Percentiles rank a stretch among this genome's conserved stretches.
Evolutionary conservation across 345 rosid genomes (phyloP).

Genomic region (Ceriops decandra): DNA sequence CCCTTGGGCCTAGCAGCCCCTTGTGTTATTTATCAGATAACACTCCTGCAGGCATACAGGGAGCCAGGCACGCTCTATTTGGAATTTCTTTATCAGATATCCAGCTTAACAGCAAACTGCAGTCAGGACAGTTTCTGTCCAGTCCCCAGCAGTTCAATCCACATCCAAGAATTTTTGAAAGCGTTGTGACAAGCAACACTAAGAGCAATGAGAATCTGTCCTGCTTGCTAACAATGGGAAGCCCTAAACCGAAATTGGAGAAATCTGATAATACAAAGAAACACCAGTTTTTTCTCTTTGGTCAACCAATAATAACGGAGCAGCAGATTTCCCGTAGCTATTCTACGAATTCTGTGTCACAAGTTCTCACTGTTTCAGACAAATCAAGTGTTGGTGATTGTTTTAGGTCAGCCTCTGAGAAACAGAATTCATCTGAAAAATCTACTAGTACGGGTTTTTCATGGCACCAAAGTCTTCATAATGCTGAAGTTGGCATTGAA

Average conservation of each 20-base stretch:
- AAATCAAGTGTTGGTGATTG: constrained; percentile 31
- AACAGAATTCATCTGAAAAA: constrained; percentile 33
- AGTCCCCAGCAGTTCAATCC: constrained; percentile 46
- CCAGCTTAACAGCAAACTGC: constrained; percentile 54
- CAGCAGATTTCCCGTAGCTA: constrained; percentile 50
- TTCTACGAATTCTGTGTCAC: constrained; percentile 38
- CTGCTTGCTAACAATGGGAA: constrained; percentile 75
- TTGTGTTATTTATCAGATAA: constrained; percentile 61
- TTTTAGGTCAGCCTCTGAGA: constrained; percentile 29
- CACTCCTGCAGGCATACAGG: constrained; percentile 99
- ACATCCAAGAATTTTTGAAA: constrained; percentile 42
- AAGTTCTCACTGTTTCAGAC: constrained; percentile 25
- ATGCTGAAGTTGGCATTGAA: constrained; percentile 37
- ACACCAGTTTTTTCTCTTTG: constrained; percentile 76
- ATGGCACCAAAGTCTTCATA: constrained; percentile 42
- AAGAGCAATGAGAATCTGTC: constrained; percentile 52
- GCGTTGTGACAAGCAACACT: constrained; percentile 26
- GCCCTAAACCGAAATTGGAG: constrained; percentile 40
- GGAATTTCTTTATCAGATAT: constrained; percentile 72
- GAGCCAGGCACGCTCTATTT: constrained; percentile 99
- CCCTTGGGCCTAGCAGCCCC: constrained; percentile 57
- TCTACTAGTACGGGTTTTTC: constrained; percentile 32
- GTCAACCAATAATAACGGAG: constrained; percentile 74
- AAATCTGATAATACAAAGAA: constrained; percentile 50
- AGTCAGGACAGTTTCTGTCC: constrained; percentile 53